A percentile compares a stretch with the other conserved stretches of the same genome.
phyloP scores from a whole-genome alignment of 257 asterid species.

The Solanum neorickii region DNA sequence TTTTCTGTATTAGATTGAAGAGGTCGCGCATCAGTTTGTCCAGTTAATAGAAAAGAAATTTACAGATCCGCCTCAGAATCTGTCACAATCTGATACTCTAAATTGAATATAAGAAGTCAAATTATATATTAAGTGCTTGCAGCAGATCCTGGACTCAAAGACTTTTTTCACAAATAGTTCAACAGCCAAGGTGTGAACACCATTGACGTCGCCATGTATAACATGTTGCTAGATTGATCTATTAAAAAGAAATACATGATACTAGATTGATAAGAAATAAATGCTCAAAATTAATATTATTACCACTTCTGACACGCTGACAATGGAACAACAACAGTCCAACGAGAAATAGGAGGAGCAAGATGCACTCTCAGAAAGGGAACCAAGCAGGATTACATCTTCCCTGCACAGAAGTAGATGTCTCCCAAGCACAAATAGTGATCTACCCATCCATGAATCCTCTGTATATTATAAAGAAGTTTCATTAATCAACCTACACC shows the following conservation, averaged over 20 bases:
- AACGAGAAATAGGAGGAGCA: constrained; percentile 14
- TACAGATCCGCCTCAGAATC: not conserved
- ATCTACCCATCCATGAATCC: constrained; percentile 30
- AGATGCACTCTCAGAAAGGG: constrained; percentile 14
- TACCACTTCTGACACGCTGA: constrained; percentile 34
- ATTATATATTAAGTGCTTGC: not conserved
- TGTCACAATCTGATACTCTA: not conserved
- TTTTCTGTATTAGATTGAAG: not conserved
- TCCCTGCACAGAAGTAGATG: constrained; percentile 32
- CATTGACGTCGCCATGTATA: not conserved
- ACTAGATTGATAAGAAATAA: not conserved
- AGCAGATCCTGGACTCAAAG: not conserved
- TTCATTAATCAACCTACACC: not conserved
- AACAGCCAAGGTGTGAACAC: not conserved
- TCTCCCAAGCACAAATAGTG: constrained; percentile 32
- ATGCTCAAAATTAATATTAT: not conserved
- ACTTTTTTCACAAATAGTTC: not conserved
- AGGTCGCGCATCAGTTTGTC: not conserved
- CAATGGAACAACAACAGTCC: constrained; percentile 29
- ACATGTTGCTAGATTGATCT: not conserved
- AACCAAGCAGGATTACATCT: constrained; percentile 27
- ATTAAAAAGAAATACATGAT: not conserved
- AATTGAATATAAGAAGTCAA: not conserved
- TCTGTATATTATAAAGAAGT: constrained; percentile 7
- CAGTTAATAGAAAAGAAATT: not conserved